These are phyloP conservation scores for Termitomyces sp. DNA, from an alignment of 768 basidiomycete genomes.

Conservation along the genomic window DNA sequence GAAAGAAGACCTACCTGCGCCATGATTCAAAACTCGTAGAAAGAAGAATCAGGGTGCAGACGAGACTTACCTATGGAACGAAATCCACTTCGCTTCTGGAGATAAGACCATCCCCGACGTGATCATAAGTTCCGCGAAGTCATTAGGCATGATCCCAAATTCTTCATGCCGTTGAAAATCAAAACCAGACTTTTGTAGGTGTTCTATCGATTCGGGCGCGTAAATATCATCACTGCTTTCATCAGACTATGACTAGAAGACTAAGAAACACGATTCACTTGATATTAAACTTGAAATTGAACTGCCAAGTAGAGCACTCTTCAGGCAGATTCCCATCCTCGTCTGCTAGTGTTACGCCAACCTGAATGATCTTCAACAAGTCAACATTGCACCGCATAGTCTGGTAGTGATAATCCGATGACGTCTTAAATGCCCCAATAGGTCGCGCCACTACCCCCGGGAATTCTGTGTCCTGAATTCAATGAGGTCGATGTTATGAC, in stretches of 20 bases:
- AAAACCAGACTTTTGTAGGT: constrained; percentile 91
- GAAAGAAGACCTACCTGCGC: not conserved
- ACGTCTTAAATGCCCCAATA: constrained; percentile 93
- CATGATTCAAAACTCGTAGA: not conserved
- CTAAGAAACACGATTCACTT: constrained; percentile 42
- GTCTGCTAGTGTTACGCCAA: constrained; percentile 92
- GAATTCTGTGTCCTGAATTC: constrained; percentile 90
- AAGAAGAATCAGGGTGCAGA: not conserved
- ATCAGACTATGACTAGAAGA: not conserved
- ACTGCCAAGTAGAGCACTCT: constrained; percentile 96
- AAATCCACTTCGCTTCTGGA: constrained; percentile 92
- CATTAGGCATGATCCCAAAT: constrained; percentile 85
- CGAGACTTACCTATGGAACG: constrained; percentile 85
- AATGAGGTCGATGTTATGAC: constrained; percentile 16
- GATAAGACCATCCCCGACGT: constrained; percentile 90
- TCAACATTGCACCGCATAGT: constrained; percentile 99
- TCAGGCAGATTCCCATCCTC: constrained; percentile 89
- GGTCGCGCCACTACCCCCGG: constrained; percentile 97
- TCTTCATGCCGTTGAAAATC: constrained; percentile 94
- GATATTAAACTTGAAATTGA: constrained; percentile 93
- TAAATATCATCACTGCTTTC: constrained; percentile 89
- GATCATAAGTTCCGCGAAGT: constrained; percentile 96
- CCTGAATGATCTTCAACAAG: constrained; percentile 94
- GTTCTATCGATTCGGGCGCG: constrained; percentile 94
- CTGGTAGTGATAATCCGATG: constrained; percentile 98